phyloP scores from a whole-genome alignment of 2,329 filamentous ascomycete genomes.

The Exophiala sideris region DNA sequence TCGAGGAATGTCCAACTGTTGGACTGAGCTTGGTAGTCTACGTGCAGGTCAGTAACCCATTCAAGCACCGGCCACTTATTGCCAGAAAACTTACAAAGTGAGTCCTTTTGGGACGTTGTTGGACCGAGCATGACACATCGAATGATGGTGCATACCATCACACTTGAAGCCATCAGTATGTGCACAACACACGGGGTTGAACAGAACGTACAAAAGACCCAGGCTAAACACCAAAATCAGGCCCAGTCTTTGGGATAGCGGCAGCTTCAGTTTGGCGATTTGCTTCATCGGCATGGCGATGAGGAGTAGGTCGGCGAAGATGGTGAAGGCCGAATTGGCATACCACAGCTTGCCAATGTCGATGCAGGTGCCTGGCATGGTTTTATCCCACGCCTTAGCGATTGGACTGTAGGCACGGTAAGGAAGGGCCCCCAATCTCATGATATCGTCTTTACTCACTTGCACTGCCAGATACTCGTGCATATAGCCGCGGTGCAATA shows the following conservation, averaged over 20 bases:
- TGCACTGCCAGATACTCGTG: conserved; percentile 29
- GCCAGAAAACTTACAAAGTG: conserved; percentile 7
- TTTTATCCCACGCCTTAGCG: conserved; percentile 21
- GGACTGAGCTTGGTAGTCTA: conserved; percentile 12
- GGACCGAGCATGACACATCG: conserved; percentile 10
- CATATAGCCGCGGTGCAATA: conserved; percentile 34
- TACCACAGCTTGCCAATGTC: conserved; percentile 20
- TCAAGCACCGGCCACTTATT: too few relatives aligned
- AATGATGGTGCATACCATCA: conserved; percentile 15
- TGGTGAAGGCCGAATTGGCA: conserved; percentile 25
- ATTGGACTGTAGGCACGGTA: conserved; percentile 12
- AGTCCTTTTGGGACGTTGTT: conserved; percentile 4
- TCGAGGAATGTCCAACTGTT: conserved; percentile 16
- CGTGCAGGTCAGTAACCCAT: not conserved
- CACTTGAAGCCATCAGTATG: conserved; percentile 3
- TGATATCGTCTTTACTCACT: conserved; percentile 1
- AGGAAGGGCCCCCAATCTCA: not conserved
- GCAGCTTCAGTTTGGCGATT: conserved; percentile 26
- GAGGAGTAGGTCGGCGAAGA: conserved; percentile 26
- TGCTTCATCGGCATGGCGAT: conserved; percentile 27
- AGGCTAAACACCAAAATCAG: conserved; percentile 27
- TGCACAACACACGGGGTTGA: not conserved
- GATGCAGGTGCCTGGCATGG: conserved; percentile 22
- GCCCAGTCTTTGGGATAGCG: conserved; percentile 25
- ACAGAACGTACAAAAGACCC: conserved; percentile 28